Evolutionary conservation across 108 stramenopile species (phyloP), one percentile per base, ranked within the genome.

Genomic region (Nitzschia sp.): DNA sequence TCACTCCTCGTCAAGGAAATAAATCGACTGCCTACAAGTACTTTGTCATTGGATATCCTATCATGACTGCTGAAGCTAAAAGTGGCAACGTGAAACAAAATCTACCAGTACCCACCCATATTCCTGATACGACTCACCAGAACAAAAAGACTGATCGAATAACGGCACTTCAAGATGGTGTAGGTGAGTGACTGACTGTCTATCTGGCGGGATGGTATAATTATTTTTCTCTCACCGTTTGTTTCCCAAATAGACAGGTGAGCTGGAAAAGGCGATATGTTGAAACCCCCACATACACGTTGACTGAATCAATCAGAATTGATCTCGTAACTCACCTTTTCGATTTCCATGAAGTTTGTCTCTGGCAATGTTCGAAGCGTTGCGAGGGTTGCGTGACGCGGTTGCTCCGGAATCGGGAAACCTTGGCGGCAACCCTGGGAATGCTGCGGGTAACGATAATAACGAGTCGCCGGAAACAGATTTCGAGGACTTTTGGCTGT

Each of bases 281-380:
- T 13, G 41, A 44, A 44, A 9, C 41, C n/a, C n/a, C n/a, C n/a
- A n/a, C n/a, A n/a, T n/a, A n/a, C n/a, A n/a, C n/a, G n/a, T n/a
- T n/a, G n/a, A n/a, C n/a, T n/a, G n/a, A n/a, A n/a, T n/a, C n/a
- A n/a, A n/a, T n/a, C n/a, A n/a, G n/a, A n/a, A n/a, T n/a, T n/a
- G n/a, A n/a, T n/a, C n/a, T n/a, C n/a, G n/a, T n/a, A n/a, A n/a
- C n/a, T n/a, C n/a, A n/a, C n/a, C n/a, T n/a, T n/a, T n/a, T n/a
- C n/a, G n/a, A n/a, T n/a, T n/a, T n/a, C n/a, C n/a, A n/a, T n/a
- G 4, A 19, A 75, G 84, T 35, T 80, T 95, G 5, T 88, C 90
- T 21, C 76, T 95, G 26, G 84, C 90, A 38, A 82, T 95, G 66
- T 95, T 95, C 69, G 93, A 95, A 68, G 93, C 90, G 16, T 68